A percentile compares a stretch with the other conserved stretches of the same genome.
These are phyloP conservation scores for Alternaria dauci DNA, from an alignment of 2,329 filamentous ascomycete genomes.

Conservation along the genomic window DNA sequence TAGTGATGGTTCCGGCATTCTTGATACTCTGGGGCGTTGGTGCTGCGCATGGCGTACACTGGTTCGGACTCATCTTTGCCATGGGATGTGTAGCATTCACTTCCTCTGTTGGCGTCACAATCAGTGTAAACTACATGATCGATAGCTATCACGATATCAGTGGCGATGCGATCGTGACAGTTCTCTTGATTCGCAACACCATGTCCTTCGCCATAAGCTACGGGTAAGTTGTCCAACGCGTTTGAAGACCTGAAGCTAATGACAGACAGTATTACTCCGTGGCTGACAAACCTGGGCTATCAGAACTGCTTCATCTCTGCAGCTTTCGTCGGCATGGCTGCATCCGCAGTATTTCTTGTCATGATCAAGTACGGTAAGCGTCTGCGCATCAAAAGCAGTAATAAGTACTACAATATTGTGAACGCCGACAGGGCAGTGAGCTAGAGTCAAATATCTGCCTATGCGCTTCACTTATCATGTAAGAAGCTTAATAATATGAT, in stretches of 20 bases:
- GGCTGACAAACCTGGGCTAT: slow-evolving; percentile 54
- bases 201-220: slow-evolving; percentile 62
- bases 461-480: background rate
- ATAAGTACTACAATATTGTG: slow-evolving; percentile 48
- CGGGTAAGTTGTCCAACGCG: slow-evolving; percentile 38
- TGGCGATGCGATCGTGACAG: slow-evolving; percentile 60
- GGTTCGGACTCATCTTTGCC: slow-evolving; percentile 59
- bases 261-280: slow-evolving; percentile 50
- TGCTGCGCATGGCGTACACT: slow-evolving; percentile 59
- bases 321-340: slow-evolving; percentile 54
- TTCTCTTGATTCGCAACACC: slow-evolving; percentile 60
- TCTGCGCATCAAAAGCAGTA: slow-evolving; percentile 37
- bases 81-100: slow-evolving; percentile 51
- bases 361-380: slow-evolving; percentile 61
- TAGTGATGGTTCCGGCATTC: slow-evolving; percentile 55
- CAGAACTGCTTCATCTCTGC: slow-evolving; percentile 53
- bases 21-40: slow-evolving; percentile 63
- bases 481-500: background rate
- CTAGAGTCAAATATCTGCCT: background rate
- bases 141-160: slow-evolving; percentile 59
- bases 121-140: slow-evolving; percentile 58
- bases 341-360: slow-evolving; percentile 50
- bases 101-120: slow-evolving; percentile 51
- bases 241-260: slow-evolving; percentile 1
- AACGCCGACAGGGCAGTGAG: slow-evolving; percentile 17